phyloP scores from a whole-genome alignment of 2,329 filamentous ascomycete genomes.

The Teratosphaeria zuluensis region DNA sequence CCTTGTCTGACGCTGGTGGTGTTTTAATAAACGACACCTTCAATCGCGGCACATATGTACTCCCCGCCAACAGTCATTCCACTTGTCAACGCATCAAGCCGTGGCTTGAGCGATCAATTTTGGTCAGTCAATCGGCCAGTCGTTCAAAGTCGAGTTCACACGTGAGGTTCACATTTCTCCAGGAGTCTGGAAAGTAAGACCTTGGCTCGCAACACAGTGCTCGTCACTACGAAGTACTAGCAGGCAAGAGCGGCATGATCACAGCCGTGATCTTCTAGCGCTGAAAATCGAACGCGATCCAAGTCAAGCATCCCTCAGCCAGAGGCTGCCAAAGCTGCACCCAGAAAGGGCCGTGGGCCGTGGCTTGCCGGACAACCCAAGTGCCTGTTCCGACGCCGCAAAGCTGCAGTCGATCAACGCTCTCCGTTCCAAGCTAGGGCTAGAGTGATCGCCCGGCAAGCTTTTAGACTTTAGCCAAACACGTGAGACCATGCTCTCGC shows the following conservation, averaged over 20 bases:
- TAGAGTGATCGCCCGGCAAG: background rate
- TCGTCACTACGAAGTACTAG: too few relatives aligned
- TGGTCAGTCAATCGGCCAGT: too few relatives aligned
- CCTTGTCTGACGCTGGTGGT: background rate
- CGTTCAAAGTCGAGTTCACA: too few relatives aligned
- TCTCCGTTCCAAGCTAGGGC: background rate
- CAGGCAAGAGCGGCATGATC: background rate
- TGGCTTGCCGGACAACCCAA: background rate
- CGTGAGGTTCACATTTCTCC: too few relatives aligned
- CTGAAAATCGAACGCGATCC: background rate
- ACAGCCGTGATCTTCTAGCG: background rate
- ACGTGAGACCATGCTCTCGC: background rate
- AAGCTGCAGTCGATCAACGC: background rate
- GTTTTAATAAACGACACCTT: too few relatives aligned
- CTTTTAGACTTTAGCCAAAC: background rate
- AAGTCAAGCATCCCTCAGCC: background rate
- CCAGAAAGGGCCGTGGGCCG: background rate
- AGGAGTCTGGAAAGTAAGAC: too few relatives aligned
- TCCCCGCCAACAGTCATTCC: too few relatives aligned
- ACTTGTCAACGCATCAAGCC: too few relatives aligned
- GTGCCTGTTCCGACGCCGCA: background rate
- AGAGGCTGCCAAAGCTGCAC: too few relatives aligned
- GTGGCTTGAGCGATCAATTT: too few relatives aligned
- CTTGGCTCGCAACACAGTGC: too few relatives aligned
- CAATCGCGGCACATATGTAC: too few relatives aligned